Evolutionary conservation across 306 rosid genomes (phyloP).

Genomic region (Citrullus mucosospermus): DNA sequence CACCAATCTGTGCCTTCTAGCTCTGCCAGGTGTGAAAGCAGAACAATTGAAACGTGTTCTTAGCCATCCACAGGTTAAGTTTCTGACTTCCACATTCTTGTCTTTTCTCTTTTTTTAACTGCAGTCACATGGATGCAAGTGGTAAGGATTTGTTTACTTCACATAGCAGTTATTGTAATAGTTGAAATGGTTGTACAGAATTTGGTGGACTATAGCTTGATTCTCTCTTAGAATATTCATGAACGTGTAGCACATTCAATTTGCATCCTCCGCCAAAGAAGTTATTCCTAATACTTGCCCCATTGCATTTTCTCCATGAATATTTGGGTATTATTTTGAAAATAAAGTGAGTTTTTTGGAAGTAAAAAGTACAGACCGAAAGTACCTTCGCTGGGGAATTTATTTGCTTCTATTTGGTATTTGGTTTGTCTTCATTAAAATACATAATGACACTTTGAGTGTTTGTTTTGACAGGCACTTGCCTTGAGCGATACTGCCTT

Average conservation of each 20-base stretch:
- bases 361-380: not conserved
- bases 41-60: slow-evolving; percentile 50
- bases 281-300: not conserved
- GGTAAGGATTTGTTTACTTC: not conserved
- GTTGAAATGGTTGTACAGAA: not conserved
- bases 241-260: not conserved
- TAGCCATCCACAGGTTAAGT: slow-evolving; percentile 56
- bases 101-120: not conserved
- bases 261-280: not conserved
- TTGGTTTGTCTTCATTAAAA: not conserved
- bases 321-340: not conserved
- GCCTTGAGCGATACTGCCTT: slow-evolving; percentile 36
- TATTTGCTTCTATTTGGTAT: not conserved
- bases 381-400: not conserved
- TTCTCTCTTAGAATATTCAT: not conserved
- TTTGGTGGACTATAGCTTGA: not conserved
- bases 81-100: not conserved
- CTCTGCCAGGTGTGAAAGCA: slow-evolving; percentile 47
- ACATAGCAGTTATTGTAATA: not conserved
- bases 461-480: slow-evolving; percentile 42
- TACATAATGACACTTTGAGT: not conserved
- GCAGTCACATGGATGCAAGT: not conserved
- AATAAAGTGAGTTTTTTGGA: not conserved
- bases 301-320: not conserved
- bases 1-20: slow-evolving; percentile 48